Evolutionary conservation across 2,329 filamentous ascomycete genomes (phyloP).

Genomic region (Venturia asperata): DNA sequence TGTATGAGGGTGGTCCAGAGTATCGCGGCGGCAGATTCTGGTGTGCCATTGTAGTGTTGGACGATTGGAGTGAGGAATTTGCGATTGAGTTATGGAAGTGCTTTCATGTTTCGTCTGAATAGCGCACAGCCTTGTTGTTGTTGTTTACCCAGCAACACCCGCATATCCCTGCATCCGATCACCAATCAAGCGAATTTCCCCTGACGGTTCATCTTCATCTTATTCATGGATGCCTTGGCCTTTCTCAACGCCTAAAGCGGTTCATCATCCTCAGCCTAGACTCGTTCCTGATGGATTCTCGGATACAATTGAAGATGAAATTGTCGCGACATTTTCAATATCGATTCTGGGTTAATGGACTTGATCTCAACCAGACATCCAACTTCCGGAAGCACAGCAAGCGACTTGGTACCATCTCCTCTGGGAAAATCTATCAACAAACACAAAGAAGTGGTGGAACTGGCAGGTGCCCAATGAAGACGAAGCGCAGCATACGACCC

Average conservation of each 20-base stretch:
- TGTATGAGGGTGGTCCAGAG: slow-evolving; percentile 39
- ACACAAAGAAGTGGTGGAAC: background rate
- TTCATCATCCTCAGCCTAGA: too few relatives aligned
- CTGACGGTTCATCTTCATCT: too few relatives aligned
- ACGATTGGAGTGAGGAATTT: background rate
- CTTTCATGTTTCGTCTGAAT: background rate
- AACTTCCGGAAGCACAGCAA: too few relatives aligned
- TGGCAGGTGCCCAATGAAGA: background rate
- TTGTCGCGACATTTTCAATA: background rate
- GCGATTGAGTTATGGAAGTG: too few relatives aligned
- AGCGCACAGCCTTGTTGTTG: background rate
- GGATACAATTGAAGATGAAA: background rate
- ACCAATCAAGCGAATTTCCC: too few relatives aligned
- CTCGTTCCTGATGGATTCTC: too few relatives aligned
- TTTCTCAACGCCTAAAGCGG: too few relatives aligned
- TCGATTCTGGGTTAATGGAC: background rate
- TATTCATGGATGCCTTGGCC: background rate
- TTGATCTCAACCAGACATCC: background rate
- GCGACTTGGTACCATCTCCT: too few relatives aligned
- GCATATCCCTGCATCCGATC: background rate
- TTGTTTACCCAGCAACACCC: background rate
- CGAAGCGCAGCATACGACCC: background rate
- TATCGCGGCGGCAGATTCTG: slow-evolving; percentile 28
- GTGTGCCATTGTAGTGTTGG: slow-evolving; percentile 12
- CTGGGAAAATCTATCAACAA: too few relatives aligned